Conservation (phyloP, 225 moss, liverwort and hornwort genomes). For the Marchantia paleacea region DNA sequence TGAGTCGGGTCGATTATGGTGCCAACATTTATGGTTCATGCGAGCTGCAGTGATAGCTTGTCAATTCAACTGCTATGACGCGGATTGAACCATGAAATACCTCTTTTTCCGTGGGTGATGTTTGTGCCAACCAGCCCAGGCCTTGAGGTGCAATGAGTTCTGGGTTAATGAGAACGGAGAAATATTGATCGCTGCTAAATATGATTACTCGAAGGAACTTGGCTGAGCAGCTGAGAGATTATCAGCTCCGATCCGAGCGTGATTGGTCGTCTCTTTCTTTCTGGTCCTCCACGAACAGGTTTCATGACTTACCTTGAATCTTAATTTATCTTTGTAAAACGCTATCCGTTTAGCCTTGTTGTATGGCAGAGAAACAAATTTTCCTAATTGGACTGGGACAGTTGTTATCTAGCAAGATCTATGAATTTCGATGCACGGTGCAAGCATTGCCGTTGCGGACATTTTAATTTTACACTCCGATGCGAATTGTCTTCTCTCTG, state of each 20-base stretch:
- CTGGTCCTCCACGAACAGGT: conserved; percentile 45
- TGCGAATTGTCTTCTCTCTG: no score
- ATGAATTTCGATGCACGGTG: no score
- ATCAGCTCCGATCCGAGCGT: conserved; percentile 44
- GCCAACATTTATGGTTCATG: not conserved
- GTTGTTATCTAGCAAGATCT: no score
- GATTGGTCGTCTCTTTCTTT: conserved; percentile 49
- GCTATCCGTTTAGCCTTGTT: not conserved
- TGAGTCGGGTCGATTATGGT: not conserved
- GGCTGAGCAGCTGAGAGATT: conserved; percentile 54
- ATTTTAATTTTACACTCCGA: no score
- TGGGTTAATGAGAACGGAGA: not conserved
- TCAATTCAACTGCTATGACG: not conserved
- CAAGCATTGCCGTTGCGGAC: no score
- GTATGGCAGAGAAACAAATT: not conserved
- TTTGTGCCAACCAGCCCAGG: not conserved
- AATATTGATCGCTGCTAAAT: not conserved
- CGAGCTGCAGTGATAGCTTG: not conserved
- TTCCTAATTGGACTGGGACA: no score
- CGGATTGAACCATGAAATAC: not conserved
- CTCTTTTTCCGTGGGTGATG: not conserved
- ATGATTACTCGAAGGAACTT: conserved; percentile 53
- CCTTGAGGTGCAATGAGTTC: conserved; percentile 5
- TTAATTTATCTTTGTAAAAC: not conserved
- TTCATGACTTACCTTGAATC: not conserved